phyloP scores from a whole-genome alignment of 495 filamentous ascomycete genomes.

The Aspergillus taichungensis region DNA sequence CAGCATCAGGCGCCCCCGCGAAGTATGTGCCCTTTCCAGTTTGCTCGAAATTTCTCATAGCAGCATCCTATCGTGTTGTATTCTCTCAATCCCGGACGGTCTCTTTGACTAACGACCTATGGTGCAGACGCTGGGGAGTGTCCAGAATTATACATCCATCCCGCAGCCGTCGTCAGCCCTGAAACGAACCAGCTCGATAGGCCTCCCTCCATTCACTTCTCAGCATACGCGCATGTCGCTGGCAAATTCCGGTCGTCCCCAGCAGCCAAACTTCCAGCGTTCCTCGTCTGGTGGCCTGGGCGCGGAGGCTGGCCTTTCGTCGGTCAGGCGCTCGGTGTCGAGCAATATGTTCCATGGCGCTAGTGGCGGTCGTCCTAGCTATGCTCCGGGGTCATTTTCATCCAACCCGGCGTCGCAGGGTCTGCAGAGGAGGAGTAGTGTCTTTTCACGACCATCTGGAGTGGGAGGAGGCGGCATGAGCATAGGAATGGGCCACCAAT shows the following conservation, averaged over 20 bases:
- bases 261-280: constrained; percentile 75
- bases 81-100: constrained; percentile 2
- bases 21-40: constrained; percentile 40
- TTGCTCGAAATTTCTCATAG: background rate
- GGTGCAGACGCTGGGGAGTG: constrained; percentile 63
- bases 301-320: constrained; percentile 68
- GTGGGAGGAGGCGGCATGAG: constrained; percentile 23
- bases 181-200: constrained; percentile 84
- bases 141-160: constrained; percentile 71
- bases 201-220: constrained; percentile 52
- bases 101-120: constrained; percentile 10
- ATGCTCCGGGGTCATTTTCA: constrained; percentile 54
- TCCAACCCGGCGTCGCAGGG: constrained; percentile 33
- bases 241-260: constrained; percentile 78
- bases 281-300: constrained; percentile 66
- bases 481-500: constrained; percentile 61
- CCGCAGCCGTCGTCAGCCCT: constrained; percentile 90
- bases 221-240: constrained; percentile 73
- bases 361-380: constrained; percentile 56
- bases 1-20: constrained; percentile 64
- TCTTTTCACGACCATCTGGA: constrained; percentile 60
- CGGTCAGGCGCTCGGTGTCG: constrained; percentile 79
- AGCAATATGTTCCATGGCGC: constrained; percentile 56
- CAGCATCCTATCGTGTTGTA: background rate
- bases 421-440: constrained; percentile 70